phyloP scores from a whole-genome alignment of 257 asterid genomes.

The Ilex aquifolium region DNA sequence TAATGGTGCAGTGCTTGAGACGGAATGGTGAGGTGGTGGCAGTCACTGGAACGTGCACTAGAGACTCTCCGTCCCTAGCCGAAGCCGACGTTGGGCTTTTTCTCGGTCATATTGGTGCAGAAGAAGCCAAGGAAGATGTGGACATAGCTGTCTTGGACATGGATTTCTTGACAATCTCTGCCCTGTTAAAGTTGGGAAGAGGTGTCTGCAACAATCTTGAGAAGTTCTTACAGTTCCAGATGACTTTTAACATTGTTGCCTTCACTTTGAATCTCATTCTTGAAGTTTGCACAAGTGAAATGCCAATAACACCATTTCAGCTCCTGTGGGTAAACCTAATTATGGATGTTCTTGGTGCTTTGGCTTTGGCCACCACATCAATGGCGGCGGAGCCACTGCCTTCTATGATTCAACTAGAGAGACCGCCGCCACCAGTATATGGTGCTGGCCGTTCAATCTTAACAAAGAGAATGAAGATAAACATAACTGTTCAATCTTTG shows the following conservation, averaged over 20 bases:
- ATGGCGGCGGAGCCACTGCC: constrained; percentile 9
- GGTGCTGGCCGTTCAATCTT: constrained; percentile 13
- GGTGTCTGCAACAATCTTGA: constrained; percentile 18
- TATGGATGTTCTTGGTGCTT: constrained; percentile 28
- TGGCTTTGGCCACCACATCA: constrained; percentile 19
- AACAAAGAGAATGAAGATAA: constrained; percentile 25
- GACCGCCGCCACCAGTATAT: neutral
- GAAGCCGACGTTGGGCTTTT: constrained; percentile 43
- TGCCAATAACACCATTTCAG: constrained; percentile 21
- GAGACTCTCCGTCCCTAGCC: constrained; percentile 33
- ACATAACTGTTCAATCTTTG: constrained; percentile 18
- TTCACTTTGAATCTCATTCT: constrained; percentile 26
- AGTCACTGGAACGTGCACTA: constrained; percentile 7
- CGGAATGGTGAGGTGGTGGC: constrained; percentile 24
- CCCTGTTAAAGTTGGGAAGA: constrained; percentile 27
- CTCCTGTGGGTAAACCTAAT: constrained; percentile 37
- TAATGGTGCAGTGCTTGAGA: constrained; percentile 27
- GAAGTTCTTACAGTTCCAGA: constrained; percentile 24
- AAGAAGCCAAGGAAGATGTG: constrained; percentile 12
- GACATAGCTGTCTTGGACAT: constrained; percentile 11
- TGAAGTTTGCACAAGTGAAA: constrained; percentile 9
- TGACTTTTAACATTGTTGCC: constrained; percentile 27
- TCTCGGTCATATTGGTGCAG: constrained; percentile 7
- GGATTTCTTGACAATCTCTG: constrained; percentile 14
- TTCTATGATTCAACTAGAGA: neutral